phyloP scores from a whole-genome alignment of 2,329 filamentous ascomycete genomes.

The Ceratocystis papillata region DNA sequence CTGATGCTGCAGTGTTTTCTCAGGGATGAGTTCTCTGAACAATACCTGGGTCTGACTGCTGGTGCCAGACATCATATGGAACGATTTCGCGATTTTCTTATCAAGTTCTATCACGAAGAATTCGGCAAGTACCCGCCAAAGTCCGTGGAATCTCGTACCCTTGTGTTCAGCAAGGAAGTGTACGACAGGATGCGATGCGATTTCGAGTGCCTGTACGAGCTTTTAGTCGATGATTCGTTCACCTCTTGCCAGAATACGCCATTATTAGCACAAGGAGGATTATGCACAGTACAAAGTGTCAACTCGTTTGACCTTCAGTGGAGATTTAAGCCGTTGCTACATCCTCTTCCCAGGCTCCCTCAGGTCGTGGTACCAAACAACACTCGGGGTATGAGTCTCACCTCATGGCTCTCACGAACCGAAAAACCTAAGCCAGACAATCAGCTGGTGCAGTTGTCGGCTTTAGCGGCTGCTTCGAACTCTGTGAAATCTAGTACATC shows the following conservation, averaged over 20 bases:
- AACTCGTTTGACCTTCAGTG: conserved; percentile 54
- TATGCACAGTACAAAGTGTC: conserved; percentile 59
- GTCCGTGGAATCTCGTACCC: conserved; percentile 36
- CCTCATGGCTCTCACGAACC: conserved; percentile 36
- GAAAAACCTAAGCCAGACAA: conserved; percentile 40
- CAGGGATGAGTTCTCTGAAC: conserved; percentile 56
- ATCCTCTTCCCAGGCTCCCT: conserved; percentile 59
- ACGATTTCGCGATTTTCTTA: conserved; percentile 58
- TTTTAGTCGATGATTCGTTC: conserved; percentile 54
- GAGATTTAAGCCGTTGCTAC: conserved; percentile 47
- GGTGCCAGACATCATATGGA: conserved; percentile 57
- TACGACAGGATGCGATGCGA: conserved; percentile 55
- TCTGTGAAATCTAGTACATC: conserved; percentile 32
- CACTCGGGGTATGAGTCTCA: conserved; percentile 30
- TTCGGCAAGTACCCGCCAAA: conserved; percentile 63
- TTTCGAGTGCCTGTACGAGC: conserved; percentile 59
- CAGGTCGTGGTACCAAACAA: conserved; percentile 28
- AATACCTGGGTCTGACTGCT: conserved; percentile 52
- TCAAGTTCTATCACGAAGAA: conserved; percentile 53
- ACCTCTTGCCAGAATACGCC: conserved; percentile 42
- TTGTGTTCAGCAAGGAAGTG: conserved; percentile 42
- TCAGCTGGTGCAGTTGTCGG: conserved; percentile 41
- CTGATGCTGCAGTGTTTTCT: conserved; percentile 55
- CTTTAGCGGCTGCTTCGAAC: conserved; percentile 44
- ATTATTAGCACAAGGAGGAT: conserved; percentile 49